phyloP scores from a whole-genome alignment of 2,329 filamentous ascomycete genomes.

The Teratosphaeria pseudoeucalypti region DNA sequence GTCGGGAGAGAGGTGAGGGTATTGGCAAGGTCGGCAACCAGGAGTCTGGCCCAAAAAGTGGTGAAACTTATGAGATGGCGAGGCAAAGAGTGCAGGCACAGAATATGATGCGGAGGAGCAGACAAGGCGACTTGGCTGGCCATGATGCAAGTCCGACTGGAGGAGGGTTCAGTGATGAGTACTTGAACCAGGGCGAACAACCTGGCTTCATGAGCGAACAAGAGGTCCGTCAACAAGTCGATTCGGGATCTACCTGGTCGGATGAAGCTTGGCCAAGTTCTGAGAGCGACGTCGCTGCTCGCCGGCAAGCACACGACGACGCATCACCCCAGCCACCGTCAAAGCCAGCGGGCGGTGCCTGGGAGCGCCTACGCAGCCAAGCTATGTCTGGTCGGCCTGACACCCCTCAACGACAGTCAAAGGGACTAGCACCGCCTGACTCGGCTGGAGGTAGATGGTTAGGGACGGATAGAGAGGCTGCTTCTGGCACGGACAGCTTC shows the following conservation, averaged over 20 bases:
- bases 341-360: constrained; percentile 24
- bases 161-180: constrained; percentile 22
- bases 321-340: not conserved
- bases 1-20: not conserved
- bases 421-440: not conserved
- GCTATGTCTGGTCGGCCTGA: constrained; percentile 6
- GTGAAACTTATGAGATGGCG: constrained; percentile 22
- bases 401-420: constrained; percentile 10
- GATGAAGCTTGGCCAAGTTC: not conserved
- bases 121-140: not conserved
- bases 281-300: constrained; percentile 1
- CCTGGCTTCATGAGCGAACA: constrained; percentile 23
- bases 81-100: constrained; percentile 19
- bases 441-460: constrained; percentile 9
- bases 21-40: constrained; percentile 11
- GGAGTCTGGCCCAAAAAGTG: constrained; percentile 11
- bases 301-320: not conserved
- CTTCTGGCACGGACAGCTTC: constrained; percentile 33
- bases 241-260: not conserved
- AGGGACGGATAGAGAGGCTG: constrained; percentile 11
- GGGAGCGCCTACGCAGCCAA: constrained; percentile 34
- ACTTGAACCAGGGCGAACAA: constrained; percentile 17
- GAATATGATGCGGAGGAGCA: not conserved
- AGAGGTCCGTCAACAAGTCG: constrained; percentile 14
- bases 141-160: constrained; percentile 34